These are phyloP conservation scores for Penicillium sp. DNA, from an alignment of 2,329 filamentous ascomycete genomes.

Conservation along the genomic window DNA sequence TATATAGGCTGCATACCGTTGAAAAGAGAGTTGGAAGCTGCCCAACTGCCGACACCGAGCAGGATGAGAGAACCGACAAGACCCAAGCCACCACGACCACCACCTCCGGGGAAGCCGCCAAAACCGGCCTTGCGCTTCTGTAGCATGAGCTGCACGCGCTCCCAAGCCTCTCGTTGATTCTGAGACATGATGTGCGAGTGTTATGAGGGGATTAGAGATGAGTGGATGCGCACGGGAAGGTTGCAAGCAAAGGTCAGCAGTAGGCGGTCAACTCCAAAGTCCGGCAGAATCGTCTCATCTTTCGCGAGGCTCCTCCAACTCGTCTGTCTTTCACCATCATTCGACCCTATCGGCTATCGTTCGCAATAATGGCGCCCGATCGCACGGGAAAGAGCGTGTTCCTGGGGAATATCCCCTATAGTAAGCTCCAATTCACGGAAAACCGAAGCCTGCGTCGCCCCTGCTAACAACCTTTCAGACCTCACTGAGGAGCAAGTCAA, in stretches of 20 bases:
- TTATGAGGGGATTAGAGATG: slow-evolving; percentile 21
- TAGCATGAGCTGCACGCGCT: slow-evolving; percentile 66
- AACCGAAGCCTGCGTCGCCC: background rate
- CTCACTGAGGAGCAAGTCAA: slow-evolving; percentile 95
- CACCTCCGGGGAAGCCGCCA: slow-evolving; percentile 56
- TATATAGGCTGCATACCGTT: slow-evolving; percentile 58
- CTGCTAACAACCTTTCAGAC: slow-evolving; percentile 56
- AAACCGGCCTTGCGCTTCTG: slow-evolving; percentile 53
- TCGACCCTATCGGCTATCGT: slow-evolving; percentile 6
- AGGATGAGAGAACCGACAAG: slow-evolving; percentile 59
- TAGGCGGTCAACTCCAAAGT: slow-evolving; percentile 31
- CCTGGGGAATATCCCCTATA: slow-evolving; percentile 65
- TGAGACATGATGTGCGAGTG: slow-evolving; percentile 45
- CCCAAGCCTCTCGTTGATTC: slow-evolving; percentile 70
- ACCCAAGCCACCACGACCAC: slow-evolving; percentile 58
- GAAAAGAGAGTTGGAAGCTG: slow-evolving; percentile 64
- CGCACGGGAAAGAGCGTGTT: slow-evolving; percentile 52
- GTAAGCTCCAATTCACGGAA: slow-evolving; percentile 56
- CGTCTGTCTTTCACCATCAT: background rate
- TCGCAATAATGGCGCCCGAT: slow-evolving; percentile 48
- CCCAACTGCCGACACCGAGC: slow-evolving; percentile 52
- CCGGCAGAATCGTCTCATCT: slow-evolving; percentile 28
- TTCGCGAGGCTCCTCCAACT: slow-evolving; percentile 12
- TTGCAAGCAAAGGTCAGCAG: slow-evolving; percentile 28
- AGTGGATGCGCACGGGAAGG: slow-evolving; percentile 28